Conservation (phyloP, 345 rosid genomes). For the Cardiospermum halicacabum region DNA sequence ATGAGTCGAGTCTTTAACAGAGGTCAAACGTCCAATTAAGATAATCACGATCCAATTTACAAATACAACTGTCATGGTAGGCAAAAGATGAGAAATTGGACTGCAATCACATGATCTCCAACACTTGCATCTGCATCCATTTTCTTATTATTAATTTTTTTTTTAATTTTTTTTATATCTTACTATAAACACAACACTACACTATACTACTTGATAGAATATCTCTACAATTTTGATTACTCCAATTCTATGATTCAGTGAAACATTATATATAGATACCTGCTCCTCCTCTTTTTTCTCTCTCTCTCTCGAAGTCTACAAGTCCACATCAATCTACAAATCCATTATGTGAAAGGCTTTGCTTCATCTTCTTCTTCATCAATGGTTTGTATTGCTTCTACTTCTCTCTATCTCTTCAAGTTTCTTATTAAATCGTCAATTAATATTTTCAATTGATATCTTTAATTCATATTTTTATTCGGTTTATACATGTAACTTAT, state of each 20-base stretch:
- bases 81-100: slow-evolving; percentile 10
- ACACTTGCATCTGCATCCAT: slow-evolving; percentile 34
- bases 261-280: slow-evolving; percentile 9
- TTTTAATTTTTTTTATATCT: too few relatives aligned
- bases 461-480: too few relatives aligned
- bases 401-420: neutral
- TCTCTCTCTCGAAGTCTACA: neutral
- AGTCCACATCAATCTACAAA: slow-evolving; percentile 6
- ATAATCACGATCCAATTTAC: slow-evolving; percentile 25
- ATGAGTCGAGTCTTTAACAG: slow-evolving; percentile 10
- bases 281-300: slow-evolving; percentile 1
- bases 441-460: too few relatives aligned
- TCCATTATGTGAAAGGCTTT: neutral
- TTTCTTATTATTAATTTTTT: slow-evolving; percentile 17
- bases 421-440: neutral
- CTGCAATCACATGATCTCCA: slow-evolving; percentile 36
- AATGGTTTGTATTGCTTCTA: slow-evolving; percentile 23
- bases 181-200: slow-evolving; percentile 12
- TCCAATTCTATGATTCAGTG: slow-evolving; percentile 25
- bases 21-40: slow-evolving; percentile 33
- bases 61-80: slow-evolving; percentile 34
- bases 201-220: too few relatives aligned
- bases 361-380: slow-evolving; percentile 12
- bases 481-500: too few relatives aligned
- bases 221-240: slow-evolving; percentile 24